Conservation (phyloP, 768 basidiomycete species). For the Sporobolomyces pararoseus region DNA sequence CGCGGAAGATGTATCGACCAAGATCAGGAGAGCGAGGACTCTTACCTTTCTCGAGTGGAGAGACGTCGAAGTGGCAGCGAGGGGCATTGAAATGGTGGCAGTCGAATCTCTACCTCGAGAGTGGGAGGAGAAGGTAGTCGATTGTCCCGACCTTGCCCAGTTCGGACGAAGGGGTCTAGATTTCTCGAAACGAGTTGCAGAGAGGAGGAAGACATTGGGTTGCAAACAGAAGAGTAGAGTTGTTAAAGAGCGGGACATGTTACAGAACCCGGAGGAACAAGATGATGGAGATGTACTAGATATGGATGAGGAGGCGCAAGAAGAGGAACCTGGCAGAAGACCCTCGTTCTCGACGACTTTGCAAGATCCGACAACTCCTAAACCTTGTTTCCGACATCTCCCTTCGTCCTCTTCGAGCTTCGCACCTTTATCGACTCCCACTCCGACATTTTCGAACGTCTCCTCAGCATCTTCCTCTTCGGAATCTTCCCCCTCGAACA, state of each 20-base stretch:
- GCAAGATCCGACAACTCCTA: conserved; percentile 36
- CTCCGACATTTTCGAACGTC: not conserved
- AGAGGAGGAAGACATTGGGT: conserved; percentile 2
- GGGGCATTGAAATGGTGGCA: not conserved
- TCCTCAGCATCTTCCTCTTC: not conserved
- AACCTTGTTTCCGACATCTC: conserved; percentile 6
- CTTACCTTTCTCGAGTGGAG: conserved; percentile 32
- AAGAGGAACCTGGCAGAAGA: not conserved
- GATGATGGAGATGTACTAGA: conserved; percentile 7
- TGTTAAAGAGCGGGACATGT: no score
- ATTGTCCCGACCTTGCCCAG: not conserved
- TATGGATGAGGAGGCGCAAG: not conserved
- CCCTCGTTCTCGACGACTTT: not conserved
- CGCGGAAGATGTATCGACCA: not conserved
- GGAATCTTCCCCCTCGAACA: not conserved
- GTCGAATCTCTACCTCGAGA: not conserved
- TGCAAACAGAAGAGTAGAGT: no score
- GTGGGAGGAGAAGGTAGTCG: conserved; percentile 5
- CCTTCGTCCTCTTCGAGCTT: not conserved
- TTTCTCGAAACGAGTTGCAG: conserved; percentile 27
- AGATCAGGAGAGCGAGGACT: not conserved
- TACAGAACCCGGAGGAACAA: no score
- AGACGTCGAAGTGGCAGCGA: conserved; percentile 32
- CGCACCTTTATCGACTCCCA: not conserved
- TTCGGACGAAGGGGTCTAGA: conserved; percentile 3